phyloP scores from a whole-genome alignment of 345 rosid species.

The Gossypium anomalum region DNA sequence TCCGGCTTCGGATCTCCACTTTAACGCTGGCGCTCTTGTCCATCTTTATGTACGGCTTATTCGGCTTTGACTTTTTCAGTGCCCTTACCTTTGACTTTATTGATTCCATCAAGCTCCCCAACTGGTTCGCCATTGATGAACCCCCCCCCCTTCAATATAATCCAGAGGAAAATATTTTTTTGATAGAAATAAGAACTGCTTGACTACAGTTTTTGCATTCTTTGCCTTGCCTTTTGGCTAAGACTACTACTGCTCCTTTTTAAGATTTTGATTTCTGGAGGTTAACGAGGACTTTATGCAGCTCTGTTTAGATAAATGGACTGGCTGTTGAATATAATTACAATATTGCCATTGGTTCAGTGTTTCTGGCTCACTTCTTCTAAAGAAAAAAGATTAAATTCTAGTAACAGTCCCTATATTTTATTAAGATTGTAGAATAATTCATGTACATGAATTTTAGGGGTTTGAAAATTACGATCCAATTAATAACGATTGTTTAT shows the following conservation, averaged over 20 bases:
- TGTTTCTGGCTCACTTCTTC: not conserved
- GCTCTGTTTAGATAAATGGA: not conserved
- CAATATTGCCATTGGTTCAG: conserved; percentile 24
- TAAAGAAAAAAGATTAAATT: not conserved
- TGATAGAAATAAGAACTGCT: not conserved
- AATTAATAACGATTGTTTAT: too few relatives aligned
- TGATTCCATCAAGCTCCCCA: conserved; percentile 71
- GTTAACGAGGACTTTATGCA: conserved; percentile 5
- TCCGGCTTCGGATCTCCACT: conserved; percentile 91
- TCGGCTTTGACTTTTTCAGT: conserved; percentile 34
- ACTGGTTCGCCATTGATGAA: conserved; percentile 56
- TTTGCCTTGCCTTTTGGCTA: not conserved
- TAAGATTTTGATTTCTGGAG: not conserved
- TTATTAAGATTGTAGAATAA: not conserved
- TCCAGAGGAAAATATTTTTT: too few relatives aligned
- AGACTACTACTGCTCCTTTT: not conserved
- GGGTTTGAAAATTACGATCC: not conserved
- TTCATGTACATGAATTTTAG: not conserved
- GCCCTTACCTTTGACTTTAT: conserved; percentile 82
- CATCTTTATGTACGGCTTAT: conserved; percentile 79
- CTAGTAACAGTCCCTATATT: not conserved
- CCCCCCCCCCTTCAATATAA: too few relatives aligned
- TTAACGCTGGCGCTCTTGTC: conserved; percentile 90
- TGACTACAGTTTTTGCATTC: not conserved
- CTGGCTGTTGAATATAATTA: conserved; percentile 19